A percentile compares a stretch with the other conserved stretches of the same genome.
These are phyloP conservation scores for Termitomyces sp. DNA, from an alignment of 768 basidiomycete genomes.

Conservation along the genomic window DNA sequence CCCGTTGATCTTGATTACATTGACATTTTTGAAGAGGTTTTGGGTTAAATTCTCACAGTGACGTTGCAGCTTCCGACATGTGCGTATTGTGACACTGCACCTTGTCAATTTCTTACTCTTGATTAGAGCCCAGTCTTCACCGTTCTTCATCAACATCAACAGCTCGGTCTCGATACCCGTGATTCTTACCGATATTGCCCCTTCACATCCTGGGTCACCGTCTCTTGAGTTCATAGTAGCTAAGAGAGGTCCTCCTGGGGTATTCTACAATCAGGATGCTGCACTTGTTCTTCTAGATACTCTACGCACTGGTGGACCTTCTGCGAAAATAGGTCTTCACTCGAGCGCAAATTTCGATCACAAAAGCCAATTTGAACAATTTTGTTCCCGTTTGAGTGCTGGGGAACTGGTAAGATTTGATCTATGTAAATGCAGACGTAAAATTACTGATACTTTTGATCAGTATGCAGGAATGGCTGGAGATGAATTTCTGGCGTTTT, in stretches of 20 bases:
- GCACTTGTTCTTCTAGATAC: conserved; percentile 48
- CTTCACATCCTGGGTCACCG: conserved; percentile 21
- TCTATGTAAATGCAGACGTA: neutral
- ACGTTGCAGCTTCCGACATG: conserved; percentile 18
- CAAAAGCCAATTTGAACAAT: conserved; percentile 40
- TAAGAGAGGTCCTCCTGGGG: conserved; percentile 44
- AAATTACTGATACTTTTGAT: neutral
- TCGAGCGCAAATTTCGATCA: conserved; percentile 34
- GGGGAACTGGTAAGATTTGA: conserved; percentile 45
- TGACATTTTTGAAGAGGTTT: conserved; percentile 22
- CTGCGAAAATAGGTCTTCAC: conserved; percentile 38
- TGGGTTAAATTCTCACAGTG: conserved; percentile 21
- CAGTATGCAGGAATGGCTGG: conserved; percentile 58
- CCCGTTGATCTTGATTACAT: neutral
- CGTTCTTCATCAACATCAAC: conserved; percentile 46
- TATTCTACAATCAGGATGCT: conserved; percentile 48
- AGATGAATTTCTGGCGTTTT: conserved; percentile 49
- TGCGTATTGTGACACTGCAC: conserved; percentile 14
- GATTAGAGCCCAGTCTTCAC: conserved; percentile 21
- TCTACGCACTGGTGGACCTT: conserved; percentile 43
- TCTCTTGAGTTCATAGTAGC: conserved; percentile 33
- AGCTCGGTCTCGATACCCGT: conserved; percentile 46
- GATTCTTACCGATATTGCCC: conserved; percentile 33
- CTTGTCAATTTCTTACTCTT: conserved; percentile 3
- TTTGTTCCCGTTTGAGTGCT: conserved; percentile 41